A percentile compares a stretch with the other conserved stretches of the same genome.
phyloP scores from a whole-genome alignment of 176 grass and related monocot species.

The Dactylis glomerata region DNA sequence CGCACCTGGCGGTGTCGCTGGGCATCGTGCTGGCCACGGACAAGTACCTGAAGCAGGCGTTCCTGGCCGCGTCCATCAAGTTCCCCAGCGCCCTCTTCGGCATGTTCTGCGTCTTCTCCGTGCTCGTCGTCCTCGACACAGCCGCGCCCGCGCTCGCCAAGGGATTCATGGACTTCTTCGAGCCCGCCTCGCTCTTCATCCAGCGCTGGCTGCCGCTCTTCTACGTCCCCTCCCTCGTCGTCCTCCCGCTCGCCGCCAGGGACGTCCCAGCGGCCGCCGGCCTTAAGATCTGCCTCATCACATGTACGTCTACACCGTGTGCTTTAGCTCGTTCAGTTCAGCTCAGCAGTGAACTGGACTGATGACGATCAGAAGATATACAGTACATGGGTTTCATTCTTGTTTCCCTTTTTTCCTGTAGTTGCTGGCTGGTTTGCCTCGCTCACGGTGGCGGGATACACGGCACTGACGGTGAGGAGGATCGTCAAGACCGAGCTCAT shows the following conservation, averaged over 20 bases:
- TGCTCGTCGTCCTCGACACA: conserved; percentile 55
- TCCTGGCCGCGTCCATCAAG: conserved; percentile 71
- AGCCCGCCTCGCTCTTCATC: conserved; percentile 80
- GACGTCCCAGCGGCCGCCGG: conserved; percentile 71
- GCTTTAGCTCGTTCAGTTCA: background rate
- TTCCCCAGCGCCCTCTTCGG: conserved; percentile 86
- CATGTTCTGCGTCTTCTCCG: conserved; percentile 88
- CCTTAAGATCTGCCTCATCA: conserved; percentile 79
- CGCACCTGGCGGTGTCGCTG: conserved; percentile 63
- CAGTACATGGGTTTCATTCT: background rate
- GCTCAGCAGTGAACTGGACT: background rate
- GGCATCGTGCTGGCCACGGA: conserved; percentile 62
- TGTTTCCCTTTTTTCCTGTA: background rate
- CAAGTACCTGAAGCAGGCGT: conserved; percentile 68
- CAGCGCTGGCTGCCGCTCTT: conserved; percentile 89
- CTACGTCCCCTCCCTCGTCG: conserved; percentile 85
- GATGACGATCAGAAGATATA: background rate
- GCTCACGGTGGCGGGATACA: conserved; percentile 68
- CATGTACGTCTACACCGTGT: conserved; percentile 29
- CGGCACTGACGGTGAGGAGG: conserved; percentile 63
- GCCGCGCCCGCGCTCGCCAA: conserved; percentile 58
- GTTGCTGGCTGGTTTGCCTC: conserved; percentile 82
- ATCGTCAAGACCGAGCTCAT: conserved; percentile 74
- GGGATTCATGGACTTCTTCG: conserved; percentile 64
- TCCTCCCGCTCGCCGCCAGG: conserved; percentile 68